Percentiles rank a stretch among this genome's conserved stretches.
These are phyloP conservation scores for Aspergillus incahuasiensis DNA, from an alignment of 495 filamentous ascomycete species.

Conservation along the genomic window DNA sequence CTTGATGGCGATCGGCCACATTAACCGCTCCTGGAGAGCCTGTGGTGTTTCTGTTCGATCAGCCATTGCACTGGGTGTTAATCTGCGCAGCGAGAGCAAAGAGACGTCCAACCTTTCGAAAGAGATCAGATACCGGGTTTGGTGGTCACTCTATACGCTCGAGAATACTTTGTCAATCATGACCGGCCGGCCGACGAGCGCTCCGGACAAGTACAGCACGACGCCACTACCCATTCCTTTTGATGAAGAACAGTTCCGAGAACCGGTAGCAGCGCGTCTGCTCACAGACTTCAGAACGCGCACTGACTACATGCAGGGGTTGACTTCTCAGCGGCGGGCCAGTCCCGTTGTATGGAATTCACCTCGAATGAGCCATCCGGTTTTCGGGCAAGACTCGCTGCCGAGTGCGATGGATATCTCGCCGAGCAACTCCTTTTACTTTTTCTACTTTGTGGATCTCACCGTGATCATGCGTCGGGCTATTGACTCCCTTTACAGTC, in stretches of 20 bases:
- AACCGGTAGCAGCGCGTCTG: constrained; percentile 23
- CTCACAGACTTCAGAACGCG: constrained; percentile 26
- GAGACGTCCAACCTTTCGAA: constrained; percentile 45
- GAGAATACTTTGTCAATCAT: constrained; percentile 54
- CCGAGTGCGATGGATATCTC: constrained; percentile 10
- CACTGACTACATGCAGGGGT: constrained; percentile 9
- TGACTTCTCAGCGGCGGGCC: constrained; percentile 6
- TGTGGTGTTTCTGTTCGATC: constrained; percentile 56
- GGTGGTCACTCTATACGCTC: constrained; percentile 54
- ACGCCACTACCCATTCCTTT: constrained; percentile 50
- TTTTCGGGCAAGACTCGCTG: background rate
- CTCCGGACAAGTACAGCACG: constrained; percentile 49
- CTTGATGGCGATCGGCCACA: constrained; percentile 52
- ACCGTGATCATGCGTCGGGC: constrained; percentile 44
- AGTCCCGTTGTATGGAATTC: background rate
- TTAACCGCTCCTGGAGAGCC: constrained; percentile 60
- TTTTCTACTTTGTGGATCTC: constrained; percentile 39
- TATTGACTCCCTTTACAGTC: constrained; percentile 49
- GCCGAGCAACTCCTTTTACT: constrained; percentile 38
- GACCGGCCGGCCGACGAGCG: constrained; percentile 57
- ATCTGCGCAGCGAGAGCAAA: constrained; percentile 55
- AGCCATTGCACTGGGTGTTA: constrained; percentile 55
- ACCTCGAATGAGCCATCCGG: background rate
- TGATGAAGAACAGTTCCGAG: constrained; percentile 43
- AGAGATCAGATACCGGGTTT: constrained; percentile 37